These are phyloP conservation scores for Mycena albidolilacea DNA, from an alignment of 768 basidiomycete species.

Conservation along the genomic window DNA sequence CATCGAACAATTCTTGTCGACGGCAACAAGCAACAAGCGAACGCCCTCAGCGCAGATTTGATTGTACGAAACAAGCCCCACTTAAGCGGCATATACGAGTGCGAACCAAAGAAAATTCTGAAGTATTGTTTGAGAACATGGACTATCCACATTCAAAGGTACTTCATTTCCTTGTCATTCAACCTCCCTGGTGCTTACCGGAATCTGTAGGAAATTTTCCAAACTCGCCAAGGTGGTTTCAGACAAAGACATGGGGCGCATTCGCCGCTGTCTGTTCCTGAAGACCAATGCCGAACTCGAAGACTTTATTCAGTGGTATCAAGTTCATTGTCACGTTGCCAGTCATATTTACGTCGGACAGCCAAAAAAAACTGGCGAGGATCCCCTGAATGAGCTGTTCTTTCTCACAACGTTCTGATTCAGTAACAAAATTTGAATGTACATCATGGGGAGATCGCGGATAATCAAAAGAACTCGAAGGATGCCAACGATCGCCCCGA, in stretches of 20 bases:
- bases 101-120: constrained; percentile 35
- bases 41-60: constrained; percentile 36
- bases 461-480: not conserved
- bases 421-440: not conserved
- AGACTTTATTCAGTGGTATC: constrained; percentile 24
- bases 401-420: not conserved
- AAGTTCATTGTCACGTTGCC: not conserved
- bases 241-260: constrained; percentile 25
- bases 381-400: not conserved
- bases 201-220: constrained; percentile 13
- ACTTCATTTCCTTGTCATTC: constrained; percentile 2
- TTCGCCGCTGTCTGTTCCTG: constrained; percentile 18
- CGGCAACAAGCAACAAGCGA: constrained; percentile 40
- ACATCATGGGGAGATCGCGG: not conserved
- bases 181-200: not conserved
- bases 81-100: constrained; percentile 35
- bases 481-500: constrained; percentile 11
- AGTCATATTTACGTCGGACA: not conserved
- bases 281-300: constrained; percentile 29
- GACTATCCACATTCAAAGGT: constrained; percentile 39
- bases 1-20: constrained; percentile 38
- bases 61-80: constrained; percentile 27
- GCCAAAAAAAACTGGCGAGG: not conserved
- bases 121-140: constrained; percentile 36
- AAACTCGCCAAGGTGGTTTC: constrained; percentile 21